Base-by-base conservation (phyloP, 1,284 basidiomycete genomes). In the Vanrija pseudolonga region DNA sequence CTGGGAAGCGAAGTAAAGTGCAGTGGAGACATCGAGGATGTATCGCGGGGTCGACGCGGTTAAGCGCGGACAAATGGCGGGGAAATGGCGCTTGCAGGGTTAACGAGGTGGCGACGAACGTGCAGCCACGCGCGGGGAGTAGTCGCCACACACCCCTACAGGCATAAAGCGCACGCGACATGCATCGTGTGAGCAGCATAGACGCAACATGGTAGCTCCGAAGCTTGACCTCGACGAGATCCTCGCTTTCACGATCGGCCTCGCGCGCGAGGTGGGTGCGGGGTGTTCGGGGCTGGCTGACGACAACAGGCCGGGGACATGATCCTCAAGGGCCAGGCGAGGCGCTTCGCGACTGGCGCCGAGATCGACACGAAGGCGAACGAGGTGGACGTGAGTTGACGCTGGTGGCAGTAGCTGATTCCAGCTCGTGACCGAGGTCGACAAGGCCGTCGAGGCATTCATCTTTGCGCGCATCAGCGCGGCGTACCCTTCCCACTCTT, bases 351-450 rank as follows among this genome's bases (percentile, higher is more conserved):
- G 17, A 76, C 79, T 2, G 9, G 4, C 22, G 78, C 80, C 8
- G 80, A 81, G 62, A 80, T 89, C 44, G 83, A 83, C 61, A 86
- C 89, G 79, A 94, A 93, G 82, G 88, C 89, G 73, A 94, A 93
- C 70, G 85, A 89, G 9, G 89, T 91, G n/a, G 90, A 93, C 76
- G 71, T 76, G 60, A 61, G 70, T n/a, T n/a, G n/a, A n/a, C n/a
- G n/a, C n/a, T 18, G 20, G 15, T 22, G 14, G n/a, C 12, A 18
- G 18, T 42, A 23, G 32, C 32, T 32, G 32, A 32, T 5, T 4
- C 32, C 41, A 71, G 69, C 80, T 97, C 36, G 94, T 97, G 18
- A 97, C 94, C 0, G 89, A 96, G 76, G 95, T 90, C 67, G 94
- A 98, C 75, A 89, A 95, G 55, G 85, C 82, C 37, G 91, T 95